Evolutionary conservation across 768 basidiomycete genomes (phyloP).

Genomic region (Suillus occidentalis): DNA sequence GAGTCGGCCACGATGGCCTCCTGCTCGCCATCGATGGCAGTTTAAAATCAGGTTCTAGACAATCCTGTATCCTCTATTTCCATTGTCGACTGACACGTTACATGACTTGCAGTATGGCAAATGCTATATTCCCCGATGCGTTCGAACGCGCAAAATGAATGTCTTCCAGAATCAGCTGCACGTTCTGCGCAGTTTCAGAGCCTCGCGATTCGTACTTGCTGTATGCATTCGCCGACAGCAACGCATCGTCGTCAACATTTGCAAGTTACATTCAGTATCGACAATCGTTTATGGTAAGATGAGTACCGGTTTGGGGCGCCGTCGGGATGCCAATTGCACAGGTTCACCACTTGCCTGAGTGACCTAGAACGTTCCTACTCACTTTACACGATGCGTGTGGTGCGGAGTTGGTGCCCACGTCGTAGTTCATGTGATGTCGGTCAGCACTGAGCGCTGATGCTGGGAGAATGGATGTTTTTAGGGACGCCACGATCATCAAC

Average conservation of each 20-base stretch:
- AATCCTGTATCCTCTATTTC: not conserved
- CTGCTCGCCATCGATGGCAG: not conserved
- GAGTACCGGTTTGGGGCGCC: not conserved
- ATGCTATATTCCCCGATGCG: not conserved
- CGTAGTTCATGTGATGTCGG: not conserved
- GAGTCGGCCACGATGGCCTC: not conserved
- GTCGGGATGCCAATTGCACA: constrained; percentile 5
- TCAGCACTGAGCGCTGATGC: not conserved
- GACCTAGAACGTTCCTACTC: not conserved
- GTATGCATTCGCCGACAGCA: not conserved
- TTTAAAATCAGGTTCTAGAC: too few relatives aligned
- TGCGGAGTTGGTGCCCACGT: not conserved
- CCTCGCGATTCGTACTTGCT: not conserved
- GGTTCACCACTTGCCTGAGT: not conserved
- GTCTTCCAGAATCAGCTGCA: not conserved
- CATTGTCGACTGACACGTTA: not conserved
- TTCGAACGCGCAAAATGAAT: not conserved
- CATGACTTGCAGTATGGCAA: not conserved
- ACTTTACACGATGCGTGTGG: not conserved
- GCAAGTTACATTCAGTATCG: not conserved
- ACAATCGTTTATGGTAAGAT: not conserved
- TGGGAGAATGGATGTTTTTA: not conserved
- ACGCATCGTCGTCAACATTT: not conserved
- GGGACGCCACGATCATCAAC: not conserved
- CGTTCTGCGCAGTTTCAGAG: not conserved